Conservation (phyloP, 345 rosid genomes). For the Eucalyptus marginata region DNA sequence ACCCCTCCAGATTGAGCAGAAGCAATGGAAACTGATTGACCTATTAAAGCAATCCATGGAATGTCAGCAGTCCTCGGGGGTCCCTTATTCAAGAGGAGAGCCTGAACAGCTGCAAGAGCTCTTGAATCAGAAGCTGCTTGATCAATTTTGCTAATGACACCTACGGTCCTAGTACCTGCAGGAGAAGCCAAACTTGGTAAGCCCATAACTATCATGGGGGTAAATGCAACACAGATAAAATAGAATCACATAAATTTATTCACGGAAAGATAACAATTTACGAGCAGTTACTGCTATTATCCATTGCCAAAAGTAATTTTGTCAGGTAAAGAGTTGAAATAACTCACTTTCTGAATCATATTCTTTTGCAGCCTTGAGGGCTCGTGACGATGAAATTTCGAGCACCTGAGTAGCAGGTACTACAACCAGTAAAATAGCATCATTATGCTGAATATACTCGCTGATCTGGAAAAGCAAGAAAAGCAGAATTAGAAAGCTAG, state of each 20-base stretch:
- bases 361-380: conserved; percentile 85
- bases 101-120: conserved; percentile 67
- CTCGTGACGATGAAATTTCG: conserved; percentile 82
- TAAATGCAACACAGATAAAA: not conserved
- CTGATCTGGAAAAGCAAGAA: conserved; percentile 27
- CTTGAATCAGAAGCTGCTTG: conserved; percentile 62
- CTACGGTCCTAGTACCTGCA: conserved; percentile 88
- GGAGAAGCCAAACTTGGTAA: not conserved
- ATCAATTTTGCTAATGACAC: conserved; percentile 92
- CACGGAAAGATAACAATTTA: not conserved
- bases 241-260: not conserved
- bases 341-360: conserved; percentile 75
- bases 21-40: conserved; percentile 73
- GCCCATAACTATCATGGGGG: not conserved
- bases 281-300: not conserved
- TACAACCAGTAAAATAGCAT: conserved; percentile 80
- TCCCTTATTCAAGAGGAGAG: conserved; percentile 60
- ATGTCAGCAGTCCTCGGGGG: conserved; percentile 68
- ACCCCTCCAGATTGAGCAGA: conserved; percentile 52
- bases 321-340: not conserved
- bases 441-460: conserved; percentile 77
- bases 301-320: not conserved
- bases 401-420: conserved; percentile 88
- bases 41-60: conserved; percentile 72
- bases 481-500: not conserved